These are phyloP conservation scores for Nicotiana rustica DNA, from an alignment of 305 asterid genomes.

Conservation along the genomic window DNA sequence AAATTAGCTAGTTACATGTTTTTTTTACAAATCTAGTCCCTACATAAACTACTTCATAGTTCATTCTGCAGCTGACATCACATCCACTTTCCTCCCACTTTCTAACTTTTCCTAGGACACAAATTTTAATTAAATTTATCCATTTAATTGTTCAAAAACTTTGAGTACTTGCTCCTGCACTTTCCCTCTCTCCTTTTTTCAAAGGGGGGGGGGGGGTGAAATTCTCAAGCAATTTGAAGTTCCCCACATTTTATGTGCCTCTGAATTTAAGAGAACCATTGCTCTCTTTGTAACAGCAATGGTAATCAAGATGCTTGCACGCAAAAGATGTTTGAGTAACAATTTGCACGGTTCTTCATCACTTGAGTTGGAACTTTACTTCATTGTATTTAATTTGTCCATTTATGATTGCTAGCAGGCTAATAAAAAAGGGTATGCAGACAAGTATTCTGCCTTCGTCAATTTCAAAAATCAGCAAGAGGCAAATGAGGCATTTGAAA, in stretches of 20 bases:
- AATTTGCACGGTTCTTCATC: neutral
- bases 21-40: neutral
- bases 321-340: neutral
- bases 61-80: neutral
- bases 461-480: slow-evolving; percentile 65
- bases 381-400: neutral
- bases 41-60: neutral
- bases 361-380: neutral
- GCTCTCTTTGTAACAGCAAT: neutral
- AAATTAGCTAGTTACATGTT: neutral
- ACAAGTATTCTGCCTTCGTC: slow-evolving; percentile 58
- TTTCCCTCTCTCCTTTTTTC: neutral
- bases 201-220: neutral
- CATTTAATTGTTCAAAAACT: no score
- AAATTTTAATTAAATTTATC: no score
- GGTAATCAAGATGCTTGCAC: neutral
- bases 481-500: slow-evolving; percentile 68
- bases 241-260: neutral
- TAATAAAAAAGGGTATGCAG: slow-evolving; percentile 45
- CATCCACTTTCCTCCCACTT: neutral
- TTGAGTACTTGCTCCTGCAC: no score
- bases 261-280: neutral
- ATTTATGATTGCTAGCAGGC: slow-evolving; percentile 52
- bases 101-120: neutral
- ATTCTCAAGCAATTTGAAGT: neutral